Conservation (phyloP, 208 protist species). For the Vickermania spadyakhi region DNA sequence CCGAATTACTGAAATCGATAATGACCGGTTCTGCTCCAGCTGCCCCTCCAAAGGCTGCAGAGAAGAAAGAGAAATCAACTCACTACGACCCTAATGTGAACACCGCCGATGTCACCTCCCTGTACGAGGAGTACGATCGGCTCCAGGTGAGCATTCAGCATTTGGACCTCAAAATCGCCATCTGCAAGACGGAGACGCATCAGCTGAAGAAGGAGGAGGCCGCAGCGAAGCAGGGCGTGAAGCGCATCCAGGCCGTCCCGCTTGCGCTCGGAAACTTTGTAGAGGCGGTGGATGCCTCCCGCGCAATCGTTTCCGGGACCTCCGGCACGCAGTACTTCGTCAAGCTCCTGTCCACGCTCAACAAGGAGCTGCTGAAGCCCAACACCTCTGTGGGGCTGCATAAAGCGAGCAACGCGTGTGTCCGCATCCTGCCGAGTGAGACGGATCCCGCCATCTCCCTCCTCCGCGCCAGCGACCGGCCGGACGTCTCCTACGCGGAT, state of each 20-base stretch:
- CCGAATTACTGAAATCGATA: too few relatives aligned
- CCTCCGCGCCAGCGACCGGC: slow-evolving; percentile 86
- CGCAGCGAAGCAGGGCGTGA: slow-evolving; percentile 92
- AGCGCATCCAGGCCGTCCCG: slow-evolving; percentile 99
- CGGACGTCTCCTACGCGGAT: slow-evolving; percentile 94
- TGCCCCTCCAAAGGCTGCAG: background rate
- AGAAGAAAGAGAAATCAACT: slow-evolving; percentile 2
- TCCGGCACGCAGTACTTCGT: slow-evolving; percentile 98
- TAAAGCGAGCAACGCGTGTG: slow-evolving; percentile 97
- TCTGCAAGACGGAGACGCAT: slow-evolving; percentile 84
- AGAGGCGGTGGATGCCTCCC: slow-evolving; percentile 98
- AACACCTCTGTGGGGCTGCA: slow-evolving; percentile 98
- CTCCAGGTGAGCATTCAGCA: slow-evolving; percentile 55
- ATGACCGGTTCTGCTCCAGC: too few relatives aligned
- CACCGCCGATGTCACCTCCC: background rate
- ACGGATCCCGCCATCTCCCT: slow-evolving; percentile 97
- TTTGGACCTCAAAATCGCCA: slow-evolving; percentile 84
- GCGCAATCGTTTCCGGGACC: slow-evolving; percentile 94
- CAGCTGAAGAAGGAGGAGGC: slow-evolving; percentile 84
- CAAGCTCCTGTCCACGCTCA: slow-evolving; percentile 95
- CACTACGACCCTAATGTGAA: background rate
- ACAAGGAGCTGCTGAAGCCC: slow-evolving; percentile 98
- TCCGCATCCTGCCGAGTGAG: slow-evolving; percentile 97
- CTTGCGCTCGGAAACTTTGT: slow-evolving; percentile 99
- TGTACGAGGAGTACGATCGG: slow-evolving; percentile 81